Conservation (phyloP, 805 yeast genomes). For the Yamadazyma tumulicola region DNA sequence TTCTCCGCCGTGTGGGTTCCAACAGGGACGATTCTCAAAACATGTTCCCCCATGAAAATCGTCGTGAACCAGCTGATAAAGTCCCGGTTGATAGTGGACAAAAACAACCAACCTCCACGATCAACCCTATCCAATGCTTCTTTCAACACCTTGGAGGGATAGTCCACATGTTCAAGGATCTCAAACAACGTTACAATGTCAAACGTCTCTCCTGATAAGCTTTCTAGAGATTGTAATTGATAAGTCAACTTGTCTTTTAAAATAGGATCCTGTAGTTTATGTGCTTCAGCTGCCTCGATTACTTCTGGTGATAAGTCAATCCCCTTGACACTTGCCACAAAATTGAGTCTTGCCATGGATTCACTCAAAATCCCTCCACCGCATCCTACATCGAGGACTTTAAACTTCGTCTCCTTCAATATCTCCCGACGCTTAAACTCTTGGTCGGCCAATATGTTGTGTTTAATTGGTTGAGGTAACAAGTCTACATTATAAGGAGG, state of each 20-base stretch:
- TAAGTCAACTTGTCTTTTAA: slow-evolving; percentile 56
- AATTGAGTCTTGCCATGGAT: slow-evolving; percentile 72
- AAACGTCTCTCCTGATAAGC: slow-evolving; percentile 46
- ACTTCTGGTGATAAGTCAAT: slow-evolving; percentile 86
- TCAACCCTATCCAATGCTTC: slow-evolving; percentile 66
- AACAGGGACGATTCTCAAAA: slow-evolving; percentile 76
- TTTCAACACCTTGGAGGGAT: slow-evolving; percentile 70
- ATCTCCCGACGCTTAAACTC: slow-evolving; percentile 41
- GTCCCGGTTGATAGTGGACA: slow-evolving; percentile 92
- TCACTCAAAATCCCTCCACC: slow-evolving; percentile 97
- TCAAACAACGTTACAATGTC: slow-evolving; percentile 91
- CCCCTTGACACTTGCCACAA: slow-evolving; percentile 65
- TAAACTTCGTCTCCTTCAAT: slow-evolving; percentile 34
- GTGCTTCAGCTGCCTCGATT: slow-evolving; percentile 71
- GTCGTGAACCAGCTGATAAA: slow-evolving; percentile 87
- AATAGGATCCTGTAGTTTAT: slow-evolving; percentile 62
- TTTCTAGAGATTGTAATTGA: slow-evolving; percentile 60
- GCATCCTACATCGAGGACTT: slow-evolving; percentile 87
- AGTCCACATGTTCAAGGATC: slow-evolving; percentile 89
- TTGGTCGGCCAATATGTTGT: slow-evolving; percentile 48
- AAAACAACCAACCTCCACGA: slow-evolving; percentile 79
- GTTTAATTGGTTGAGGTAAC: slow-evolving; percentile 55
- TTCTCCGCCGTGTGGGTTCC: slow-evolving; percentile 90
- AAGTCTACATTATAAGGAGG: slow-evolving; percentile 76
- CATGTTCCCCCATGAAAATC: slow-evolving; percentile 81